Conservation (phyloP, 2,329 filamentous ascomycete genomes). For the Mollisia scopiformis region DNA sequence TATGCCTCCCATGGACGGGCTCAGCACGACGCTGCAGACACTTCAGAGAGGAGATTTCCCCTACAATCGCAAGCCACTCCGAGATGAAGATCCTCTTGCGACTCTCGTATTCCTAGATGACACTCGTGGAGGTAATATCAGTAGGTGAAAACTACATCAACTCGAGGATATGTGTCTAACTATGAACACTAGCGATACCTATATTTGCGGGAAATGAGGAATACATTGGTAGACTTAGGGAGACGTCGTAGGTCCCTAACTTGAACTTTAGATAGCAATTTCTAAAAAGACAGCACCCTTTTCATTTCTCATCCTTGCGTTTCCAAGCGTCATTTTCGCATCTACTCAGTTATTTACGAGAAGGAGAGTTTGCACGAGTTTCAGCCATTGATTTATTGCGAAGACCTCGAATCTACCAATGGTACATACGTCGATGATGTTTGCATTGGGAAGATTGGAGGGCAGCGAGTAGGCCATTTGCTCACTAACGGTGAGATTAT, state of each 20-base stretch:
- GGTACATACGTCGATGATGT: slow-evolving; percentile 56
- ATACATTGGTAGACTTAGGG: slow-evolving; percentile 33
- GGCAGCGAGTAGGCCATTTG: slow-evolving; percentile 44
- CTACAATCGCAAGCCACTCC: not conserved
- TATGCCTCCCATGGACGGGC: not conserved
- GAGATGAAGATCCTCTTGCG: slow-evolving; percentile 4
- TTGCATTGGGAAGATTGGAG: slow-evolving; percentile 46
- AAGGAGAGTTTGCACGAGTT: slow-evolving; percentile 26
- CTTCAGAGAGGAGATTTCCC: not conserved
- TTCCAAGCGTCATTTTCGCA: slow-evolving; percentile 57
- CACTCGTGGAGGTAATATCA: not conserved
- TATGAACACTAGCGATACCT: slow-evolving; percentile 10
- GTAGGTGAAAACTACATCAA: slow-evolving; percentile 1
- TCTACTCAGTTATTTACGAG: slow-evolving; percentile 58
- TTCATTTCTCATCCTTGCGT: slow-evolving; percentile 45
- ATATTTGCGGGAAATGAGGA: slow-evolving; percentile 26
- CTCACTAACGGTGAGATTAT: slow-evolving; percentile 55
- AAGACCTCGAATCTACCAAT: slow-evolving; percentile 56
- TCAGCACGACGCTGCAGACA: not conserved
- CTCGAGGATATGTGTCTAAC: not conserved
- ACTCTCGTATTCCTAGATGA: slow-evolving; percentile 6
- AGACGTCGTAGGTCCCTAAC: slow-evolving; percentile 29
- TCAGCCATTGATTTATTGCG: slow-evolving; percentile 53
- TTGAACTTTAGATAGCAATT: not conserved
- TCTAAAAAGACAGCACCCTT: slow-evolving; percentile 34